Base-by-base conservation (phyloP, 129 eudicot species). In the Flaveria linearis region DNA sequence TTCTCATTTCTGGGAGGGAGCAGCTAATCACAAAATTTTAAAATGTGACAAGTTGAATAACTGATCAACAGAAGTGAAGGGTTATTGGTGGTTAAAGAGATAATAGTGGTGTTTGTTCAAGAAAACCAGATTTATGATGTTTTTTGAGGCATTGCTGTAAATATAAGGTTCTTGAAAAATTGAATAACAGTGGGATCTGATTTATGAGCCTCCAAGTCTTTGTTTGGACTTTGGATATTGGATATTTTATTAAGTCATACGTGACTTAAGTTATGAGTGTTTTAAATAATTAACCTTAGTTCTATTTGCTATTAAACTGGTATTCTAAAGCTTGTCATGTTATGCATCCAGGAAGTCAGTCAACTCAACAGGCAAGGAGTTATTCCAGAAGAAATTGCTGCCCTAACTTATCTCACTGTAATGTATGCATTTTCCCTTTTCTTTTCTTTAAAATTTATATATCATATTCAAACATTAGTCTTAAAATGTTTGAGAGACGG, bases 341-440 rank as follows among this genome's bases (percentile, higher is more conserved):
- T 79, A 22, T 64, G 72, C 73, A 36, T 72, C 15, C 85, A 86
- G 89, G 81, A 86, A 78, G 83, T 86, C 53, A 50, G 42, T 63
- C 78, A 80, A 45, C 77, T 86, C 23, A 81, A 83, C 70, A 78
- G 71, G 58, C 45, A 58, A 57, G 89, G 89, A 9, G 85, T 76
- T 50, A 71, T 86, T 46, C 85, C 83, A 76, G 87, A 86, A 71
- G 87, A 86, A 43, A 74, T 86, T 33, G 41, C 81, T 33, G 78
- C 80, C 62, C 78, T 86, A 51, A 51, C 79, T 76, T 86, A 86
- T 80, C 89, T 86, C 53, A 50, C 82, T 16, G 68, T 76, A 57
- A 66, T 86, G 89, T 83, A 86, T 68, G 89, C 50, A 52, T 71
- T 75, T 64, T 23, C 46, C 33, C 33, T 65, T 55, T 39, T 71